phyloP scores from a whole-genome alignment of 352 stramenopile species.

The Globisporangium splendens region DNA sequence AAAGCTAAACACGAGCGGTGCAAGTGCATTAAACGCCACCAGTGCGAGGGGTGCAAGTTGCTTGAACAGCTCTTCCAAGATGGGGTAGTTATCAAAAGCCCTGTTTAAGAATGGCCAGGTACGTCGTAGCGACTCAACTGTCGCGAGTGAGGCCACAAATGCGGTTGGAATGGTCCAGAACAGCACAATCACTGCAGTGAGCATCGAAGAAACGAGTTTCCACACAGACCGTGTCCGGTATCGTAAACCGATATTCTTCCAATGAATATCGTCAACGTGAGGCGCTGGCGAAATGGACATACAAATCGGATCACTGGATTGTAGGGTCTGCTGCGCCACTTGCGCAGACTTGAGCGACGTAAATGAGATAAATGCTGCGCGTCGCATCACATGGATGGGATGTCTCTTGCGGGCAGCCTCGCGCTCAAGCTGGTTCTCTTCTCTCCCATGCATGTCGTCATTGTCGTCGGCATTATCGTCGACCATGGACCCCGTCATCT shows the following conservation, averaged over 20 bases:
- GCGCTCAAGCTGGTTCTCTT: slow-evolving; percentile 47
- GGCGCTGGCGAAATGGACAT: slow-evolving; percentile 55
- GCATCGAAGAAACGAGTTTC: slow-evolving; percentile 39
- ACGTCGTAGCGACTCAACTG: slow-evolving; percentile 59
- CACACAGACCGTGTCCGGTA: slow-evolving; percentile 50
- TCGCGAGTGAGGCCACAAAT: slow-evolving; percentile 69
- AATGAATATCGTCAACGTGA: slow-evolving; percentile 66
- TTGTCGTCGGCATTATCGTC: slow-evolving; percentile 27
- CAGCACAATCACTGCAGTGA: slow-evolving; percentile 66
- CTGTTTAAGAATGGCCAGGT: slow-evolving; percentile 61
- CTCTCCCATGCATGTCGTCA: slow-evolving; percentile 22
- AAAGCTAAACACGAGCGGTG: slow-evolving; percentile 59
- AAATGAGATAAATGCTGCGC: slow-evolving; percentile 76
- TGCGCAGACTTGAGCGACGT: slow-evolving; percentile 68
- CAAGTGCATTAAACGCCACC: slow-evolving; percentile 54
- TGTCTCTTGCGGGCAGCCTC: slow-evolving; percentile 40
- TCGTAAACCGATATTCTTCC: slow-evolving; percentile 64
- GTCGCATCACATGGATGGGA: slow-evolving; percentile 63
- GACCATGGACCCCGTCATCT: slow-evolving; percentile 8
- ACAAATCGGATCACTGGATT: slow-evolving; percentile 49
- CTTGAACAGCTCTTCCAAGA: slow-evolving; percentile 61
- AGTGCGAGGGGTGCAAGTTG: slow-evolving; percentile 68
- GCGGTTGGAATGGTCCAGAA: slow-evolving; percentile 85
- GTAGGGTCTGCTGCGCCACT: slow-evolving; percentile 63
- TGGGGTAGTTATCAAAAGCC: slow-evolving; percentile 57